Percentiles rank a stretch among this genome's conserved stretches.
Evolutionary conservation across 2,329 filamentous ascomycete species (phyloP).

Genomic region (Alternaria brassicae): DNA sequence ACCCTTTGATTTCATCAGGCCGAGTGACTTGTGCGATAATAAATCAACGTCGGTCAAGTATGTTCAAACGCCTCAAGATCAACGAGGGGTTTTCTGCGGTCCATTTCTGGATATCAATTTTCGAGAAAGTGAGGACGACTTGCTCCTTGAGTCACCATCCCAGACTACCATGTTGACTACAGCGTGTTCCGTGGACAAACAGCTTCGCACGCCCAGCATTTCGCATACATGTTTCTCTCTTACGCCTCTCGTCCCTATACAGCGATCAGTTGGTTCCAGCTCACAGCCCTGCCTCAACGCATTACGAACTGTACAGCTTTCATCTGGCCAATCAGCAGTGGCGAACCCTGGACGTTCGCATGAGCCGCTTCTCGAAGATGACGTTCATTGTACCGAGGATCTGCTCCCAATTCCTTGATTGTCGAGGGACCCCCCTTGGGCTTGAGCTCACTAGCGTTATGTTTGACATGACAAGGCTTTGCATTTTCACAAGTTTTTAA

Average conservation of each 20-base stretch:
- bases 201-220: not conserved
- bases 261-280: not conserved
- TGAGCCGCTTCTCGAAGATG: not conserved
- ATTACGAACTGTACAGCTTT: not conserved
- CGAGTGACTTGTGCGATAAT: not conserved
- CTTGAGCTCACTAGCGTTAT: not conserved
- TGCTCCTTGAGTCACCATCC: not conserved
- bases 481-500: not conserved
- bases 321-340: not conserved
- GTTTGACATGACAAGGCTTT: not conserved
- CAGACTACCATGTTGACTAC: not conserved
- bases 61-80: not conserved
- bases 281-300: not conserved
- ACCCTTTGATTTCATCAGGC: not conserved
- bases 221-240: not conserved
- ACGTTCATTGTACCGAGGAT: not conserved
- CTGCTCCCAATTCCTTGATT: not conserved
- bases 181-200: not conserved
- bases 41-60: not conserved
- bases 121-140: slow-evolving; percentile 5
- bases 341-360: not conserved
- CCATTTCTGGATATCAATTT: not conserved
- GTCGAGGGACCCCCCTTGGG: not conserved
- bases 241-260: not conserved
- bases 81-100: not conserved